phyloP scores from a whole-genome alignment of 2,329 filamentous ascomycete genomes.

The Magnaporthiopsis poae region DNA sequence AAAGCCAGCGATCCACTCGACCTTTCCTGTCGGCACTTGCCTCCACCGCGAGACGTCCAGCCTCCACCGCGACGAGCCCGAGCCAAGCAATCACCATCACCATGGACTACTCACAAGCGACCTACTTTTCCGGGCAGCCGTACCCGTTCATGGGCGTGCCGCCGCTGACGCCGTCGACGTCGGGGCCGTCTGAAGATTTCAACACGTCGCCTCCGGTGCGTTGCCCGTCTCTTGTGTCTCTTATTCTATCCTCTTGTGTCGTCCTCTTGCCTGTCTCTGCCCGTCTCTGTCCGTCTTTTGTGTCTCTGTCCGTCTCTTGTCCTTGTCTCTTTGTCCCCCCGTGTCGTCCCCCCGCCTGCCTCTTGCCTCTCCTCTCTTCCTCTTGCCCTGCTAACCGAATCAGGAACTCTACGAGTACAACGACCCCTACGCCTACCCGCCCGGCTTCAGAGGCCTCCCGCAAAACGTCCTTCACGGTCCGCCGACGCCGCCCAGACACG shows the following conservation, averaged over 20 bases:
- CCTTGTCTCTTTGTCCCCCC: too few relatives aligned
- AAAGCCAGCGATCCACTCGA: too few relatives aligned
- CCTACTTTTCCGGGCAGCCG: slow-evolving; percentile 39
- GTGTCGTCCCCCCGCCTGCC: too few relatives aligned
- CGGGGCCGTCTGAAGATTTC: slow-evolving; percentile 45
- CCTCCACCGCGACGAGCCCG: too few relatives aligned
- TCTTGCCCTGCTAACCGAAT: slow-evolving; percentile 7
- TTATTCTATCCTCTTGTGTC: not conserved
- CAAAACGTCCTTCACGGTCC: slow-evolving; percentile 32
- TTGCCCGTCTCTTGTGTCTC: slow-evolving; percentile 12
- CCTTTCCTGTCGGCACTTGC: too few relatives aligned
- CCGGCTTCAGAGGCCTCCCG: slow-evolving; percentile 27
- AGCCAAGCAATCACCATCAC: too few relatives aligned
- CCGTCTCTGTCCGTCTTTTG: too few relatives aligned
- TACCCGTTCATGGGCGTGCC: slow-evolving; percentile 47
- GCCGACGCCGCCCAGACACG: slow-evolving; percentile 37
- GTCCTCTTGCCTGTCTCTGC: too few relatives aligned
- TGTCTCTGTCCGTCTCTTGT: too few relatives aligned
- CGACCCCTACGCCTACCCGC: slow-evolving; percentile 35
- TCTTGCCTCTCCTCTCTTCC: not conserved
- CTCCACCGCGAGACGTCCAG: too few relatives aligned
- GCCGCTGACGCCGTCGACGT: slow-evolving; percentile 46
- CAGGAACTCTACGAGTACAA: slow-evolving; percentile 41
- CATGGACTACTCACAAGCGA: slow-evolving; percentile 44
- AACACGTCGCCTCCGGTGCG: slow-evolving; percentile 45